Base-by-base conservation (phyloP, 345 rosid genomes). In the Carallia brachiata region DNA sequence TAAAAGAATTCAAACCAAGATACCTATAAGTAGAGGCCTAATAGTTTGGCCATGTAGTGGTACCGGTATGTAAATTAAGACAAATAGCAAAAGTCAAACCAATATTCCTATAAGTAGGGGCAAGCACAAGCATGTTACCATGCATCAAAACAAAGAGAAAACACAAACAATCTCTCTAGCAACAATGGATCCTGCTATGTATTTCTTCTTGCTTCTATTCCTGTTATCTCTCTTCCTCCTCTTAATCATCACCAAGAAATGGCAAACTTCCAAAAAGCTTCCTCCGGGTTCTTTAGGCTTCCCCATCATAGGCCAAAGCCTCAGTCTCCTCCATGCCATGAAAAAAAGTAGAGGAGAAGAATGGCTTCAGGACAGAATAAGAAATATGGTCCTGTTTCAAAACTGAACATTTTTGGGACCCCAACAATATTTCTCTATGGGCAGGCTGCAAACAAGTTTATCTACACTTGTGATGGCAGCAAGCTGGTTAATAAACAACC, bases 231-330 rank as follows among this genome's bases (percentile, higher is more conserved):
- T 75, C 66, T 69, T 61, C 63, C 23, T 80, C 8, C 27, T 54
- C 10, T 4, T 54, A 8, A 18, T 76, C 60, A 31, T 68, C 16
- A 54, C 36, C 9, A 67, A 37, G 52, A 55, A 53, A n/a, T 32
- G 58, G 32, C 32, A 36, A 56, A 23, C 57, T 5, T 66, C 80
- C 18, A 78, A 70, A 70, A 71, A 13, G 10, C 65, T 81, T 31
- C 85, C 84, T 28, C 85, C 82, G 2, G 85, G 88, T 47, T 79
- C 81, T 4, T 10, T 82, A 34, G 84, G 85, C 7, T 9, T 78
- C 0, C 85, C 82, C 27, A 16, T 82, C 3, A 75, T 84, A 53
- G 81, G 88, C 61, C 81, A 79, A 66, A 82, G 81, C 72, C 63
- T 80, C 1, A 7, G 67, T 30, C 69, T 84, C 4, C 78, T 84